A percentile compares a stretch with the other conserved stretches of the same genome.
Evolutionary conservation across 2,329 filamentous ascomycete genomes (phyloP).

Genomic region (Alternaria angustiovoidea): DNA sequence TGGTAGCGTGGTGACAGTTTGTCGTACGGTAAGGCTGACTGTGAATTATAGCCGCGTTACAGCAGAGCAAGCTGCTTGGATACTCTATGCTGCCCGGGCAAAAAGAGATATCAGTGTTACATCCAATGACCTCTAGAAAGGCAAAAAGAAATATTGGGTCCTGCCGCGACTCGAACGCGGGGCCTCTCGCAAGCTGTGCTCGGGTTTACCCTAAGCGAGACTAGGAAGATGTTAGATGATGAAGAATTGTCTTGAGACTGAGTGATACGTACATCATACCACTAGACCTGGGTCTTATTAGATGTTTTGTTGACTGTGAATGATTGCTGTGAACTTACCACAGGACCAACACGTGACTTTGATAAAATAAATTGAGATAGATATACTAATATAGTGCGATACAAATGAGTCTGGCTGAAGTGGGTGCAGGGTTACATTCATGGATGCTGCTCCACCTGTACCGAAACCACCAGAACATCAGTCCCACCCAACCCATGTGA

Average conservation of each 20-base stretch:
- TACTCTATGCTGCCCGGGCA: neutral
- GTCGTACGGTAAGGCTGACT: no score
- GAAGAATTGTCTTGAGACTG: neutral
- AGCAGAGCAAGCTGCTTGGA: neutral
- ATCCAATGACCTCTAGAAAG: neutral
- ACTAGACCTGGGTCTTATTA: slow-evolving; percentile 18
- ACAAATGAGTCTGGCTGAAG: no score
- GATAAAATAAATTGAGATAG: neutral
- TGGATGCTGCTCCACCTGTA: neutral
- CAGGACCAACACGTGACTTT: slow-evolving; percentile 15
- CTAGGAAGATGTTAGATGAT: slow-evolving; percentile 1
- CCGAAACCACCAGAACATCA: neutral
- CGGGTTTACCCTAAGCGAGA: slow-evolving; percentile 15
- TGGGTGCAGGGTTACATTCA: no score
- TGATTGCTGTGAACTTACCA: slow-evolving; percentile 12
- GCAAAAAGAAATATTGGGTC: slow-evolving; percentile 20
- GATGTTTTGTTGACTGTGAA: neutral
- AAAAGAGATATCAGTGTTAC: neutral
- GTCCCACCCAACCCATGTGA: neutral
- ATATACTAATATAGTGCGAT: no score
- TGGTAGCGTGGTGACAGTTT: neutral
- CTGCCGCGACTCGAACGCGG: slow-evolving; percentile 30
- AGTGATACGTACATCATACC: slow-evolving; percentile 4
- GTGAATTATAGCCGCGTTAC: neutral
- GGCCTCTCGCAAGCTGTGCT: slow-evolving; percentile 28